Evolutionary conservation across 116 monocot species (phyloP).

Genomic region (Phalaenopsis hybrid): DNA sequence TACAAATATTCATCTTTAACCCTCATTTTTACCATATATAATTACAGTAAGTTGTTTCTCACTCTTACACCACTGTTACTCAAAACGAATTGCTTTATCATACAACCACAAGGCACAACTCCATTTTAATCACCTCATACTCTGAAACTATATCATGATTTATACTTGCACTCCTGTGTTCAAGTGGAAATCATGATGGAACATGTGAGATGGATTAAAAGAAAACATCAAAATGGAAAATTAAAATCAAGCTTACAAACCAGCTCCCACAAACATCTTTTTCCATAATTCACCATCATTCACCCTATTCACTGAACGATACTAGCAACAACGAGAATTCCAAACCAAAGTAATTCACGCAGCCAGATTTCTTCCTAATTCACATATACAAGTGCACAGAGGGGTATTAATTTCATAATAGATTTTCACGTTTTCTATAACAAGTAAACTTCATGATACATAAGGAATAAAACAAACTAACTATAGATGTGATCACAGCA

Average conservation of each 20-base stretch:
- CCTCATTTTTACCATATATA: too few relatives aligned
- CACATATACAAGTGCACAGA: not conserved
- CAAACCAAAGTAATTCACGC: not conserved
- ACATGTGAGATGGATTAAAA: too few relatives aligned
- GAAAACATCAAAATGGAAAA: not conserved
- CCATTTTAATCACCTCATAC: too few relatives aligned
- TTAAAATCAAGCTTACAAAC: not conserved
- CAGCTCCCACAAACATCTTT: not conserved
- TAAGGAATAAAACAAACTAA: not conserved
- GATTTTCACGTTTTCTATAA: not conserved
- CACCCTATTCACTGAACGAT: not conserved
- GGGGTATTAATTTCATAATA: not conserved
- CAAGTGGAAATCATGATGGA: too few relatives aligned
- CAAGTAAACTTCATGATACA: not conserved
- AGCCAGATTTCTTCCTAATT: not conserved
- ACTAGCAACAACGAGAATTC: not conserved
- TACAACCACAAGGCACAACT: too few relatives aligned
- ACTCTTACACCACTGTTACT: too few relatives aligned
- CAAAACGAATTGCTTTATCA: too few relatives aligned
- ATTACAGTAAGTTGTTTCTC: too few relatives aligned
- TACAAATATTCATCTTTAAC: too few relatives aligned
- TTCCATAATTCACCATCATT: not conserved
- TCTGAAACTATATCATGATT: too few relatives aligned
- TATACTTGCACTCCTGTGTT: too few relatives aligned
- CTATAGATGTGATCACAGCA: slow-evolving; percentile 1